Evolutionary conservation across 495 filamentous ascomycete genomes (phyloP).

Genomic region (Neurospora sp.): DNA sequence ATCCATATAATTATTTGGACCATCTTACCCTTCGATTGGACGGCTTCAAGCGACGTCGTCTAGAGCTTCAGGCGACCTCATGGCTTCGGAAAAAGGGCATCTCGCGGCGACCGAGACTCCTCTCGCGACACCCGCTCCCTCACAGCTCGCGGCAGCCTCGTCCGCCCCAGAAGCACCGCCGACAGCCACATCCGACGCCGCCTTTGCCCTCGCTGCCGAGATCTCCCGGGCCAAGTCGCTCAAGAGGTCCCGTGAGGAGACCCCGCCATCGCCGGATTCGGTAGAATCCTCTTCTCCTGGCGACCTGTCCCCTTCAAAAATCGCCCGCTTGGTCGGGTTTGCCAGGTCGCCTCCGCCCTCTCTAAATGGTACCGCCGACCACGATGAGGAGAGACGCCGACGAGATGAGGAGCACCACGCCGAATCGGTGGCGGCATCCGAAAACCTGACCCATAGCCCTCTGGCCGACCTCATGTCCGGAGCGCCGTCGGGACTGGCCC

Average conservation of each 20-base stretch:
- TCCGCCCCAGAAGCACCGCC: slow-evolving; percentile 16
- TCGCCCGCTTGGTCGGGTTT: slow-evolving; percentile 36
- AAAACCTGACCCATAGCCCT: slow-evolving; percentile 43
- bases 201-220: slow-evolving; percentile 23
- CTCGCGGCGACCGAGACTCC: slow-evolving; percentile 32
- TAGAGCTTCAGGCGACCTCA: slow-evolving; percentile 13
- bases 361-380: slow-evolving; percentile 44
- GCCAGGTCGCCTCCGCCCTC: slow-evolving; percentile 31
- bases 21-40: slow-evolving; percentile 8
- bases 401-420: slow-evolving; percentile 36
- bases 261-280: slow-evolving; percentile 30
- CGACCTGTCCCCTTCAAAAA: slow-evolving; percentile 41
- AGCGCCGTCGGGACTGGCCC: slow-evolving; percentile 41
- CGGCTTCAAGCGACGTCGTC: background rate
- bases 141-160: background rate
- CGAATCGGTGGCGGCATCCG: slow-evolving; percentile 30
- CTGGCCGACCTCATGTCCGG: slow-evolving; percentile 45
- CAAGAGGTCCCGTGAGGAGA: slow-evolving; percentile 40
- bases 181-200: slow-evolving; percentile 15
- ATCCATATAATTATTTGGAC: slow-evolving; percentile 10
- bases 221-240: slow-evolving; percentile 28
- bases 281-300: slow-evolving; percentile 20
- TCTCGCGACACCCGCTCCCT: slow-evolving; percentile 22
- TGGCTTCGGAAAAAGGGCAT: slow-evolving; percentile 36
- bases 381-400: slow-evolving; percentile 43